Conservation (phyloP, 371 early-diverging fungal genomes). For the Lichtheimia corymbifera region DNA sequence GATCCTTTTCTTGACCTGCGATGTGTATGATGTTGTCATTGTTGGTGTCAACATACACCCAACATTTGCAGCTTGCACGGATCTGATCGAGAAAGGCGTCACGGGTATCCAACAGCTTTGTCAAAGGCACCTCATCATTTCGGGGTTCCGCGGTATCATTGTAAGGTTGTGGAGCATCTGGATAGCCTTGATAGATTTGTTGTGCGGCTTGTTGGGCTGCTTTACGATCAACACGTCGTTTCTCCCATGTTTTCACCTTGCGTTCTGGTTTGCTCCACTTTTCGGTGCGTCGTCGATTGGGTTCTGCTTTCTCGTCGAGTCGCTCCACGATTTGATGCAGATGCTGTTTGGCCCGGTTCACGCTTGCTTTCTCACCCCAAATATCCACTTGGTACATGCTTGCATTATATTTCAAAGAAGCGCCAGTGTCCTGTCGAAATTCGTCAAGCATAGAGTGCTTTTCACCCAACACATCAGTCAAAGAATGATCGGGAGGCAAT, state of each 20-base stretch:
- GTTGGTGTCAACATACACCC: constrained; percentile 28
- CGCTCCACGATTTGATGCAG: constrained; percentile 20
- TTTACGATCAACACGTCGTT: constrained; percentile 25
- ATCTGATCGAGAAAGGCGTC: constrained; percentile 36
- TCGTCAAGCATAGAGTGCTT: constrained; percentile 16
- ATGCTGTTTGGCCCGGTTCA: constrained; percentile 26
- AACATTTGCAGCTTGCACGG: constrained; percentile 39
- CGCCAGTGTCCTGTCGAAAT: constrained; percentile 25
- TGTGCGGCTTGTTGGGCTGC: constrained; percentile 26
- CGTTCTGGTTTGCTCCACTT: constrained; percentile 48
- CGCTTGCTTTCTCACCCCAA: constrained; percentile 36
- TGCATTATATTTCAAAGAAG: constrained; percentile 37
- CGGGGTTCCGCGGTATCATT: constrained; percentile 28
- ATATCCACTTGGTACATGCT: constrained; percentile 41
- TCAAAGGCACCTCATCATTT: constrained; percentile 17
- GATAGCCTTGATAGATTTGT: constrained; percentile 30
- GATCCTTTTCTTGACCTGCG: constrained; percentile 20
- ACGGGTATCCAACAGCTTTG: constrained; percentile 28
- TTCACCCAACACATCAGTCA: constrained; percentile 24
- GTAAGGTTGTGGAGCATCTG: constrained; percentile 24
- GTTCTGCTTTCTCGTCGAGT: constrained; percentile 1
- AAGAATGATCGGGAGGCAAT: constrained; percentile 28
- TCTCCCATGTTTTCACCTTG: constrained; percentile 37
- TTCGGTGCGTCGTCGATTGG: constrained; percentile 25
- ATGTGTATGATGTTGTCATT: constrained; percentile 11